Evolutionary conservation across 768 basidiomycete species (phyloP).

Genomic region (Rhodotorula taiwanensis): DNA sequence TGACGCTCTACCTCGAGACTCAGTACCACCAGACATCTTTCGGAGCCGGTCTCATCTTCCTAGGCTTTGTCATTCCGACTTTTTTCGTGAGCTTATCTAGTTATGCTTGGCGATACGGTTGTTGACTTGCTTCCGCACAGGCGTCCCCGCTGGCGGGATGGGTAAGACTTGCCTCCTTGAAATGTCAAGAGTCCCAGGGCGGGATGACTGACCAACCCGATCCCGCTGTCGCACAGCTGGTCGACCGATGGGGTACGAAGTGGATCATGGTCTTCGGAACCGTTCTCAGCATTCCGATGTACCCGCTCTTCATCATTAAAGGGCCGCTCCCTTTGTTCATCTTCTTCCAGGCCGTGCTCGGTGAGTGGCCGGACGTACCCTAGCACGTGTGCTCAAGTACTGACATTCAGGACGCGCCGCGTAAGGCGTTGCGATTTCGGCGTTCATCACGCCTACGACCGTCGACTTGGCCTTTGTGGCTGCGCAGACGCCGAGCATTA

Average conservation of each 20-base stretch:
- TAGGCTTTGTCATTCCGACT: constrained; percentile 13
- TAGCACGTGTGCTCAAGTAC: background rate
- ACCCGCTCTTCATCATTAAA: constrained; percentile 27
- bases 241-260: constrained; percentile 23
- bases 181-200: too few relatives aligned
- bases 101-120: background rate
- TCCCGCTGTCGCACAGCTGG: background rate
- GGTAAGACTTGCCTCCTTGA: background rate
- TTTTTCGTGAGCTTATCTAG: constrained; percentile 14
- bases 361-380: background rate
- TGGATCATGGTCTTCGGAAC: constrained; percentile 17
- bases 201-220: too few relatives aligned
- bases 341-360: constrained; percentile 30
- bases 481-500: background rate
- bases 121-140: background rate
- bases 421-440: constrained; percentile 4
- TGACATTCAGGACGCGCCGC: too few relatives aligned
- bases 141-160: constrained; percentile 6
- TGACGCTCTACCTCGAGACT: constrained; percentile 26
- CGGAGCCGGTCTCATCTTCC: constrained; percentile 28
- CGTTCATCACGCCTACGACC: constrained; percentile 12
- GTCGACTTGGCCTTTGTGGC: constrained; percentile 17
- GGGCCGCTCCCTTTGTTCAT: constrained; percentile 30
- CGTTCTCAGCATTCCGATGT: constrained; percentile 6
- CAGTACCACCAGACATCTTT: constrained; percentile 7